Evolutionary conservation across 768 basidiomycete genomes (phyloP), one percentile per base, ranked within the genome.

Genomic region (Auriscalpium microsporum): DNA sequence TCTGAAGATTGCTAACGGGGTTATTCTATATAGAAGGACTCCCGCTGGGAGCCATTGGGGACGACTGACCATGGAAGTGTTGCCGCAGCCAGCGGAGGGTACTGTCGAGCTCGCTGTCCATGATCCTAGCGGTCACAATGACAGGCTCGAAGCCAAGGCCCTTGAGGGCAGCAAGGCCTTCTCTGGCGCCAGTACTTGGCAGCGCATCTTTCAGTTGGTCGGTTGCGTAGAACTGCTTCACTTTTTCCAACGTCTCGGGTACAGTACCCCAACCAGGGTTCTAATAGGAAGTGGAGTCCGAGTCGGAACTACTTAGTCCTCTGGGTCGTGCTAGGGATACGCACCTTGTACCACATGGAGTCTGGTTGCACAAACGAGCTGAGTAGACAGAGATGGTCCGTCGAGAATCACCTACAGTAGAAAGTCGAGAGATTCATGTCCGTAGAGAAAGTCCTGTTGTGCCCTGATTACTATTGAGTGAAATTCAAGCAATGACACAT

Each of bases 181-280:
- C 45, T 40, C 45, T 40, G 23, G 59, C 50, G 19, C 59, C 59
- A 33, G 51, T 51, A 17, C 58, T 37, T 17, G 59, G 33, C 5
- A 8, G n/a, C 7, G 59, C 59, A 33, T 58, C 16, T 16, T 19
- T 16, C 45, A 61, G 54, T 9, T 61, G 48, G 16, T 61, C 57
- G n/a, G 52, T 54, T 45, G 48, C 51, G 21, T 61, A 59, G 48
- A 61, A 56, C 10, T 52, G 53, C 16, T 52, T 46, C 52, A 56
- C 46, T 40, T 61, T 61, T 19, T 40, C 46, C 45, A 35, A 17
- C 10, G 58, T 61, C 9, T 51, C 38, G 21, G 56, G 36, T 34
- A 58, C 53, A 5, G 56, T 53, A 13, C 59, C 59, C 59, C 59
- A 60, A 6, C 59, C 59, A 49, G 59, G 59, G 40, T 55, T 59